These are phyloP conservation scores for Colletotrichum plurivorum DNA, from an alignment of 2,329 filamentous ascomycete species.

Conservation along the genomic window DNA sequence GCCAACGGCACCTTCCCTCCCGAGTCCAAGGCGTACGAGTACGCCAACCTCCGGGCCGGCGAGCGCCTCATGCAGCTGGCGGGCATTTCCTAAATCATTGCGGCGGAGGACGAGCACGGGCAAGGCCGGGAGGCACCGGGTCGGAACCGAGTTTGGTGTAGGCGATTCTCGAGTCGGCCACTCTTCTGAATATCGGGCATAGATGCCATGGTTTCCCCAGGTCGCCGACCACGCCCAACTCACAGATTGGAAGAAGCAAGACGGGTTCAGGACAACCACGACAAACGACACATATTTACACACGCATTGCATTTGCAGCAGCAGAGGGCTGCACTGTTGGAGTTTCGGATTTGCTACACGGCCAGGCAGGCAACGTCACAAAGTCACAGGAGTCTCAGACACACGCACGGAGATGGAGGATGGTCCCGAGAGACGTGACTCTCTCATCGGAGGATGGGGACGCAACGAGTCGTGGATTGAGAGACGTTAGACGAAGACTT, in stretches of 20 bases:
- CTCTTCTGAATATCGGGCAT: background rate
- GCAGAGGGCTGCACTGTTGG: slow-evolving; percentile 37
- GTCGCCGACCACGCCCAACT: background rate
- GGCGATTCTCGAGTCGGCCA: background rate
- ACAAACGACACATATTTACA: slow-evolving; percentile 21
- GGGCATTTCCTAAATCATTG: slow-evolving; percentile 43
- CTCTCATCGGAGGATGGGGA: background rate
- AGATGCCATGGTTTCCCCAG: background rate
- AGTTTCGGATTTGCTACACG: slow-evolving; percentile 39
- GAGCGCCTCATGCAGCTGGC: slow-evolving; percentile 70
- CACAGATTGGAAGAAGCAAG: slow-evolving; percentile 3
- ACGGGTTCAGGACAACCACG: slow-evolving; percentile 18
- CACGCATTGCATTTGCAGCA: slow-evolving; percentile 40
- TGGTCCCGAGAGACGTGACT: slow-evolving; percentile 8
- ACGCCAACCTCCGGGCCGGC: slow-evolving; percentile 73
- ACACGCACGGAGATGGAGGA: slow-evolving; percentile 4
- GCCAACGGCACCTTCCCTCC: slow-evolving; percentile 89
- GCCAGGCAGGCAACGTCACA: slow-evolving; percentile 28
- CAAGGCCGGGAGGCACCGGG: background rate
- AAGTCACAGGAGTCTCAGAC: slow-evolving; percentile 8
- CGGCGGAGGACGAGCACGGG: background rate
- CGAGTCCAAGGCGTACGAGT: slow-evolving; percentile 77
- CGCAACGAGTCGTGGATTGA: background rate
- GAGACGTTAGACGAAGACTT: slow-evolving; percentile 7
- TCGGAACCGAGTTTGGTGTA: background rate